Evolutionary conservation across 148 eudicot genomes (phyloP).

Genomic region (Fagopyrum tataricum): DNA sequence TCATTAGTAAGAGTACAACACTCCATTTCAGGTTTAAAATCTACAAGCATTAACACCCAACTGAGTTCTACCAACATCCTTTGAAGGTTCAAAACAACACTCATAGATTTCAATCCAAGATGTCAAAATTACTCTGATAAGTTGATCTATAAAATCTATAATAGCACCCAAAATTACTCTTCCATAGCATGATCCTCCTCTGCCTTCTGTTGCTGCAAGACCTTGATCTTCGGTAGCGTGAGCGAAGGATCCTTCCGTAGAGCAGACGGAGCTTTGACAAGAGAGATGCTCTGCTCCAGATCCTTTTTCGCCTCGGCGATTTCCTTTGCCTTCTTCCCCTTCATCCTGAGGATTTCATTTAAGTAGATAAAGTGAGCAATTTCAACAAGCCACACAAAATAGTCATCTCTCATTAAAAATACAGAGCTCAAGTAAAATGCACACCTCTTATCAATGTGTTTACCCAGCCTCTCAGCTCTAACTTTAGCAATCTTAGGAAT

Average conservation of each 20-base stretch:
- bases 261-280: constrained; percentile 55
- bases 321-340: constrained; percentile 28
- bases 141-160: too few relatives aligned
- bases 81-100: background rate
- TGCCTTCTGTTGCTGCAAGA: constrained; percentile 37
- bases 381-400: background rate
- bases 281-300: constrained; percentile 36
- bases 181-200: constrained; percentile 57
- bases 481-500: constrained; percentile 63
- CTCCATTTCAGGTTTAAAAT: too few relatives aligned
- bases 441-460: constrained; percentile 49
- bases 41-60: too few relatives aligned
- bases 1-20: too few relatives aligned
- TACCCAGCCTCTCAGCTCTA: constrained; percentile 32
- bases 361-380: background rate
- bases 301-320: constrained; percentile 25
- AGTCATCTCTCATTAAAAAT: too few relatives aligned
- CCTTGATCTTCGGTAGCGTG: constrained; percentile 44
- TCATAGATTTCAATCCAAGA: background rate
- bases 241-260: constrained; percentile 34
- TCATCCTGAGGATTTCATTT: constrained; percentile 33
- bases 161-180: constrained; percentile 30
- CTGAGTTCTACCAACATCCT: too few relatives aligned
- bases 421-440: too few relatives aligned
- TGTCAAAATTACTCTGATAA: background rate